phyloP scores from a whole-genome alignment of 2,329 filamentous ascomycete species.

The Venturia pyrina region DNA sequence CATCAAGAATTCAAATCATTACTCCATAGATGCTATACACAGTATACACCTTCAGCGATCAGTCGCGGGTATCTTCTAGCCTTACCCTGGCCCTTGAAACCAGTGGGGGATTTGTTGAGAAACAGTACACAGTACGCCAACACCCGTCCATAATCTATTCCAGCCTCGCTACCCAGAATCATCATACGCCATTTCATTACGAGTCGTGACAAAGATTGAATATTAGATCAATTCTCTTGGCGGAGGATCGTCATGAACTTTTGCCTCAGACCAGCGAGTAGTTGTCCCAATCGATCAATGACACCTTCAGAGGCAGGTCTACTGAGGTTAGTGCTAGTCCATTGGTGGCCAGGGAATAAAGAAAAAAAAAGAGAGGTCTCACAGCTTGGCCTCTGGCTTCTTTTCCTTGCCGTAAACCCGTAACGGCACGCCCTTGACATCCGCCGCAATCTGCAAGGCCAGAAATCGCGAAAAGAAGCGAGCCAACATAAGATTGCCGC shows the following conservation, averaged over 20 bases:
- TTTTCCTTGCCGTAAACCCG: conserved; percentile 11
- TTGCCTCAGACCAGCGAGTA: not conserved
- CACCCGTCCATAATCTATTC: not conserved
- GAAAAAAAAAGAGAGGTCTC: not conserved
- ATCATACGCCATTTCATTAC: too few relatives aligned
- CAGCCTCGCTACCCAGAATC: not conserved
- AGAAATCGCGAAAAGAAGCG: conserved; percentile 40
- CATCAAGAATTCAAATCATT: not conserved
- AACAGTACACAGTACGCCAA: not conserved
- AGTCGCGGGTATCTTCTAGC: not conserved
- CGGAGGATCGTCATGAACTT: not conserved
- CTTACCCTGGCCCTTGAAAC: not conserved
- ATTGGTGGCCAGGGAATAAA: too few relatives aligned
- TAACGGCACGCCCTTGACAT: conserved; percentile 22
- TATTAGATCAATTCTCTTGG: not conserved
- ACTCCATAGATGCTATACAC: not conserved
- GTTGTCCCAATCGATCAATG: conserved; percentile 1
- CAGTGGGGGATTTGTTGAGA: not conserved
- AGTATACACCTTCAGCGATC: not conserved
- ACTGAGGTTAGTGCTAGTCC: not conserved
- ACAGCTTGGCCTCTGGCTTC: not conserved
- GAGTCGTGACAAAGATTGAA: not conserved
- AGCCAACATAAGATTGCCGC: conserved; percentile 31
- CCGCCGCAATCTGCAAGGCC: conserved; percentile 36
- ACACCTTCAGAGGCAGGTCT: not conserved